Evolutionary conservation across 2,329 filamentous ascomycete species (phyloP).

Genomic region (Curvularia sp.): DNA sequence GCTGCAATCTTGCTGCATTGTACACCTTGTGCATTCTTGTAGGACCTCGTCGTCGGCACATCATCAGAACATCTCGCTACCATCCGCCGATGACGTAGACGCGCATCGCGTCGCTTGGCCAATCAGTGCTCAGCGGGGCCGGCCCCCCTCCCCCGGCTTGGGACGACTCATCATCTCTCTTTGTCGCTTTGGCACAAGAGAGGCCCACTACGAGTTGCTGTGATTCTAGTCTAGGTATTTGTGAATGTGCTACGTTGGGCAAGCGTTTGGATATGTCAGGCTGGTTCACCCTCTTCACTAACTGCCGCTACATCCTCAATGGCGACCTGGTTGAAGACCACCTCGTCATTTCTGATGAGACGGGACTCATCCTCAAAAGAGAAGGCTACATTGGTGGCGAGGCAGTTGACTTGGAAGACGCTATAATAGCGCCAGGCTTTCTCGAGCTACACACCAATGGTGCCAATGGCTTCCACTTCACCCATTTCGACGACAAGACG

Average conservation of each 20-base stretch:
- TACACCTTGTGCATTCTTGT: neutral
- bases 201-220: conserved; percentile 13
- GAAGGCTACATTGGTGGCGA: conserved; percentile 56
- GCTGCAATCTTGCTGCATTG: conserved; percentile 14
- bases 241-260: neutral
- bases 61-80: conserved; percentile 10
- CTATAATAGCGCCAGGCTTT: conserved; percentile 62
- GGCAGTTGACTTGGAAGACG: conserved; percentile 57
- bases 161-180: conserved; percentile 13
- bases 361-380: conserved; percentile 53
- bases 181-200: conserved; percentile 7
- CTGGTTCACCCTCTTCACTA: conserved; percentile 57
- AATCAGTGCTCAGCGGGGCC: conserved; percentile 20
- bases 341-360: conserved; percentile 56
- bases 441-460: conserved; percentile 65
- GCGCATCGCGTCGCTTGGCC: conserved; percentile 11
- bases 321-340: conserved; percentile 55
- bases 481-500: conserved; percentile 55
- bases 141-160: conserved; percentile 14
- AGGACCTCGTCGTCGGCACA: conserved; percentile 16
- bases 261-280: conserved; percentile 44
- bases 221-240: conserved; percentile 8
- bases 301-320: conserved; percentile 55
- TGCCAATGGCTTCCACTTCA: conserved; percentile 62
- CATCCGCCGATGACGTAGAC: conserved; percentile 28